Base-by-base conservation (phyloP, 2,329 filamentous ascomycete species). In the Allantophomopsis lycopodina region DNA sequence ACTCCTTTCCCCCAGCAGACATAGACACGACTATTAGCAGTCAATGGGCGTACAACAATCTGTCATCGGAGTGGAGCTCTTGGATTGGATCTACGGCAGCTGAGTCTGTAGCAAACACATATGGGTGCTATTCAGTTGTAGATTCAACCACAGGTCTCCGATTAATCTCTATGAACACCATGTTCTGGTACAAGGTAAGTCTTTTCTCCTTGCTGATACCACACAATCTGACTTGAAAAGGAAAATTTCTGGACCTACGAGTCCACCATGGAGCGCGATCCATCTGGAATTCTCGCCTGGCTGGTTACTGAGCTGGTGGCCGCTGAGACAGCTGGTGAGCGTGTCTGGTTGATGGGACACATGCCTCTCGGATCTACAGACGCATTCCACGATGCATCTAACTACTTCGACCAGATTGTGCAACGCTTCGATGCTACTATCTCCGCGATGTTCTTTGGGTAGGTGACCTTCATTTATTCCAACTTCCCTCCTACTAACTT, bases 151-250 rank as follows among this genome's bases (percentile, higher is more conserved):
- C 46, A 30, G 55, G 58, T 16, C 52, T 64, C 6, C 55, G 57
- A 14, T 53, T 65, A 34, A 64, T 65, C 40, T 62, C 60, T 5
- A 52, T 63, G 42, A 64, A 65, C 49, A 61, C 56, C 34, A 58
- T 61, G 40, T 54, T 62, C 41, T 64, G 60, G 46, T 64, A 63
- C 46, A 59, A 49, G 15, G 49, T 55, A 39, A 7, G 18, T 20
- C 7, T 20, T 7, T 7, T 4, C 18, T 20, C 7, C 4, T 20
- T 20, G 4, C 7, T 20, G 4, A 20, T 4, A 20, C 18, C 7
- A 7, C 18, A 20, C 7, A 20, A 20, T 20, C 18, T 20, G 7
- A 20, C 18, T 7, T 20, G 18, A 20, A 20, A 20, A 20, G 18
- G 18, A 20, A 20, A 64, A 65, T 46, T 62, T 60, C 45, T 60